Evolutionary conservation across 495 filamentous ascomycete species (phyloP).

Genomic region (Talaromyces nanjingensis): DNA sequence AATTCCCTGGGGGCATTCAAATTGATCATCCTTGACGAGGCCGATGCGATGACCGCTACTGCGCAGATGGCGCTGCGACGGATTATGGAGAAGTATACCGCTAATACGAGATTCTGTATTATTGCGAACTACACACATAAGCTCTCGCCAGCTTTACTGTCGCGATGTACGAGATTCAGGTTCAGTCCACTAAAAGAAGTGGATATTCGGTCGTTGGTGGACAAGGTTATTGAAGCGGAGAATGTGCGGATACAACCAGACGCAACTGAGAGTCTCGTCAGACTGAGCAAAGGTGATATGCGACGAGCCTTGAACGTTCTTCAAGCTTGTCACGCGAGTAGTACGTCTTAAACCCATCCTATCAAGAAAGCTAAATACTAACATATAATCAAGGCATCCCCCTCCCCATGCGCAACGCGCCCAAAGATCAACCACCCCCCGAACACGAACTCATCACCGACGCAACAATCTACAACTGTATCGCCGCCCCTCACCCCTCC

Average conservation of each 20-base stretch:
- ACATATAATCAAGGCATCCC: conserved; percentile 48
- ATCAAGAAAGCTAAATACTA: not conserved
- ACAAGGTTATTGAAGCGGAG: conserved; percentile 86
- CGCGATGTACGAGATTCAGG: conserved; percentile 88
- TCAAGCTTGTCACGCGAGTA: conserved; percentile 92
- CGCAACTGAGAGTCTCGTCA: conserved; percentile 73
- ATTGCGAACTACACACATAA: conserved; percentile 99
- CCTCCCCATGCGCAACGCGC: conserved; percentile 55
- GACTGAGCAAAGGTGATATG: conserved; percentile 93
- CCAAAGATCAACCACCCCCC: conserved; percentile 46
- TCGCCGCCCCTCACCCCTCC: conserved; percentile 86
- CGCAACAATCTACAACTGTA: conserved; percentile 91
- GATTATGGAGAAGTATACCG: conserved; percentile 99
- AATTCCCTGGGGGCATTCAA: conserved; percentile 72
- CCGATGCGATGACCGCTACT: conserved; percentile 94
- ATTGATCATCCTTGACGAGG: conserved; percentile 95
- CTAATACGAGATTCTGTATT: conserved; percentile 96
- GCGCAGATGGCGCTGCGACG: conserved; percentile 95
- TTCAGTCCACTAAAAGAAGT: conserved; percentile 87
- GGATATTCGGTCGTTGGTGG: conserved; percentile 77
- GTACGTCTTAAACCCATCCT: conserved; percentile 38
- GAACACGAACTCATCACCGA: conserved; percentile 78
- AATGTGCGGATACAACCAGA: conserved; percentile 72
- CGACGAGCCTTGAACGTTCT: conserved; percentile 89
- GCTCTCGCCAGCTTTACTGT: conserved; percentile 88